These are phyloP conservation scores for Russula virescens DNA, from an alignment of 768 basidiomycete species.

Conservation along the genomic window DNA sequence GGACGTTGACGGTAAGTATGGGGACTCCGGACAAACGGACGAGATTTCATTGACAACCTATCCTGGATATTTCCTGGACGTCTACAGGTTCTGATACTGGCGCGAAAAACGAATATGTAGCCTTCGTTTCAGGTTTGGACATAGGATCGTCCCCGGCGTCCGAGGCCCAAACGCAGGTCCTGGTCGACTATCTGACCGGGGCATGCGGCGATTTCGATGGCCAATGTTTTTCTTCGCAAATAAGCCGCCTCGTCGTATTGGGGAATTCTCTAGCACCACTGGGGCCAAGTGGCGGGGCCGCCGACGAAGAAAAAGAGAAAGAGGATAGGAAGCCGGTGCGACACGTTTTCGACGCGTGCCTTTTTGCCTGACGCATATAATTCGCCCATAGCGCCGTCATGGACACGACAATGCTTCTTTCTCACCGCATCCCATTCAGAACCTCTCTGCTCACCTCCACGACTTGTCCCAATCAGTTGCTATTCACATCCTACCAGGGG, in stretches of 20 bases:
- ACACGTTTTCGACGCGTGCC: background rate
- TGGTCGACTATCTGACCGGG: constrained; percentile 85
- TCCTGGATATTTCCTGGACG: background rate
- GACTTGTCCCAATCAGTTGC: constrained; percentile 77
- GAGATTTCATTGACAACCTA: constrained; percentile 16
- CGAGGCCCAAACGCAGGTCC: constrained; percentile 74
- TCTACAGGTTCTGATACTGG: background rate
- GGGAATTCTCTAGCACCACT: constrained; percentile 78
- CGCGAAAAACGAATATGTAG: constrained; percentile 63
- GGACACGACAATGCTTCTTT: constrained; percentile 61
- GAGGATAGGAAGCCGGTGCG: constrained; percentile 51
- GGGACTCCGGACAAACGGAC: background rate
- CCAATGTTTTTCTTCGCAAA: constrained; percentile 56
- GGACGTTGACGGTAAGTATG: constrained; percentile 62
- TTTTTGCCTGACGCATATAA: background rate
- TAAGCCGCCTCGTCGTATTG: constrained; percentile 82
- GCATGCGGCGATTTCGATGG: constrained; percentile 72
- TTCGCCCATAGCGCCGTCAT: constrained; percentile 48
- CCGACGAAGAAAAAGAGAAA: constrained; percentile 32
- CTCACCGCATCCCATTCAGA: constrained; percentile 67
- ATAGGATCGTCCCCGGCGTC: constrained; percentile 57
- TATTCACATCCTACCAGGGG: constrained; percentile 84
- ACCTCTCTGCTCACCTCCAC: constrained; percentile 60
- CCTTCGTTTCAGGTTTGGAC: constrained; percentile 78
- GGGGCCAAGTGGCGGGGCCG: constrained; percentile 27